Evolutionary conservation across 2,329 filamentous ascomycete genomes (phyloP).

Genomic region (Beauveria asiatica): DNA sequence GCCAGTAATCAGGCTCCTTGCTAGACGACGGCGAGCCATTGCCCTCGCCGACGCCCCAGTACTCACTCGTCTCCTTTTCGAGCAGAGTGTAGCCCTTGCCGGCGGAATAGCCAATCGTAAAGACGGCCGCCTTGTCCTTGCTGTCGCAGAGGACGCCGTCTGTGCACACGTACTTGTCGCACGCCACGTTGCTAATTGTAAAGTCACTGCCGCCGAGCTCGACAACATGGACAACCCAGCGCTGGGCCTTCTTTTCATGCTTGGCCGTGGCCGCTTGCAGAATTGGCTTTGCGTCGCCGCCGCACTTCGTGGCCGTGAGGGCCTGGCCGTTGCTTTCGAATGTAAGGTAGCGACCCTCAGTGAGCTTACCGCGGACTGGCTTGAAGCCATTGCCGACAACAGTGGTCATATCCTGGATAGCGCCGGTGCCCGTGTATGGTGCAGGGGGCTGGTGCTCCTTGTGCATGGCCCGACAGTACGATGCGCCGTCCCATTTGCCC

Average conservation of each 20-base stretch:
- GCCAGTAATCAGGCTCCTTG: conserved; percentile 3
- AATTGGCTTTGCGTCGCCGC: conserved; percentile 14
- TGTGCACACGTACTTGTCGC: conserved; percentile 16
- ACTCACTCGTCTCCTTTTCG: conserved; percentile 8
- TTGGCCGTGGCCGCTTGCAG: conserved; percentile 19
- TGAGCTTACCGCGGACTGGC: conserved; percentile 39
- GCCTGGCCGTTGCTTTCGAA: conserved; percentile 39
- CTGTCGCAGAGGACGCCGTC: conserved; percentile 4
- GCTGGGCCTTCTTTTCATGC: conserved; percentile 34
- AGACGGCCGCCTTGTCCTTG: conserved; percentile 14
- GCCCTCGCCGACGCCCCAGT: background rate
- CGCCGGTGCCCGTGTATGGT: conserved; percentile 33
- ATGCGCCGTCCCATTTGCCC: conserved; percentile 37
- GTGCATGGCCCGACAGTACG: conserved; percentile 34
- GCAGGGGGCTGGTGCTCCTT: conserved; percentile 31
- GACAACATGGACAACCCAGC: conserved; percentile 40
- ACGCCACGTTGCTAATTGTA: conserved; percentile 18
- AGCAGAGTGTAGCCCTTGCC: conserved; percentile 16
- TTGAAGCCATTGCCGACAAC: conserved; percentile 48
- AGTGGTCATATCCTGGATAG: conserved; percentile 28
- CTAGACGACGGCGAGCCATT: background rate
- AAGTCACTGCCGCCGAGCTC: conserved; percentile 20
- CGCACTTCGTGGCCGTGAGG: conserved; percentile 25
- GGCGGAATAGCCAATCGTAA: conserved; percentile 14
- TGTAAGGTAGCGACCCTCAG: conserved; percentile 45